phyloP scores from a whole-genome alignment of 371 early-diverging fungal genomes.

The Lichtheimia corymbifera region DNA sequence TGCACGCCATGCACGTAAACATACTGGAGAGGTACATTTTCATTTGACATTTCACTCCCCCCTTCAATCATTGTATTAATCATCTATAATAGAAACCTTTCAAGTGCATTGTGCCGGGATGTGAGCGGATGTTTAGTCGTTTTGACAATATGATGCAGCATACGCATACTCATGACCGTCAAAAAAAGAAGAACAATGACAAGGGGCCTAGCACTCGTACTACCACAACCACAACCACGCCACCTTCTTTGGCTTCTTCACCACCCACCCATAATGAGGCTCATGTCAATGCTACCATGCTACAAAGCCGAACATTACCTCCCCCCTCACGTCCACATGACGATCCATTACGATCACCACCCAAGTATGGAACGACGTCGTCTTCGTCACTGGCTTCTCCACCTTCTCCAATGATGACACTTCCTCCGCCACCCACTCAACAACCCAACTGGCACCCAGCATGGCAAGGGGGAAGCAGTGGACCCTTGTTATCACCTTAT shows the following conservation, averaged over 20 bases:
- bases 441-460: too few species aligned
- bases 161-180: conserved; percentile 51
- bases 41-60: background rate
- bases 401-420: background rate
- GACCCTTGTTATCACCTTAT: background rate
- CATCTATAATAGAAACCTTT: conserved; percentile 47
- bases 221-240: background rate
- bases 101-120: conserved; percentile 57
- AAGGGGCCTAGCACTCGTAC: background rate
- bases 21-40: conserved; percentile 55
- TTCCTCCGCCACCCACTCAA: background rate
- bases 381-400: background rate
- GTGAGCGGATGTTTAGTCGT: conserved; percentile 57
- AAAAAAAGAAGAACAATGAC: conserved; percentile 1
- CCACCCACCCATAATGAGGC: background rate
- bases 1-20: conserved; percentile 54
- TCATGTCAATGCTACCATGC: conserved; percentile 7
- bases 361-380: background rate
- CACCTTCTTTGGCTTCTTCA: background rate
- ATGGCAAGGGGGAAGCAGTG: background rate
- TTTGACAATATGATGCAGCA: conserved; percentile 70
- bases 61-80: background rate
- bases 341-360: background rate
- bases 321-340: background rate
- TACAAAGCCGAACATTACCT: conserved; percentile 16